phyloP scores from a whole-genome alignment of 148 eudicot species.

The Arctostaphylos glauca region DNA sequence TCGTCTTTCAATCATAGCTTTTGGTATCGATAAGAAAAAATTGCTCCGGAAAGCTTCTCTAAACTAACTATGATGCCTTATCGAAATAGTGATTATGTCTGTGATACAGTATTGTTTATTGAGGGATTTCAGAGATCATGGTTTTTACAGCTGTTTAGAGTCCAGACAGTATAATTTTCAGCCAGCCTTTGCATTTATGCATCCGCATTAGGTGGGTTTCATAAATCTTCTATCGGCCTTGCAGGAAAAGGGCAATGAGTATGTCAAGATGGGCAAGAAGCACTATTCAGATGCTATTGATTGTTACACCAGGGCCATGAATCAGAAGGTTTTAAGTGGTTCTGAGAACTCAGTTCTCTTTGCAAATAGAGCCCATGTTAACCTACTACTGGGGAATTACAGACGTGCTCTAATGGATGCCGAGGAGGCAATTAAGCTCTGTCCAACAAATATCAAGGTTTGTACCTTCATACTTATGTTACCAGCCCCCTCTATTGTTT shows the following conservation, averaged over 20 bases:
- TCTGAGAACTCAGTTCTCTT: conserved; percentile 64
- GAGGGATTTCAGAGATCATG: neutral
- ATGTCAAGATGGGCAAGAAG: conserved; percentile 86
- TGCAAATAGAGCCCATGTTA: conserved; percentile 93
- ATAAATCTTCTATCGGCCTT: conserved; percentile 9
- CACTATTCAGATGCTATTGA: conserved; percentile 76
- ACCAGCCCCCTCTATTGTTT: neutral
- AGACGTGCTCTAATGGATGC: conserved; percentile 89
- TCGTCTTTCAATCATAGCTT: neutral
- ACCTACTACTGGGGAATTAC: conserved; percentile 72
- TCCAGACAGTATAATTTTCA: neutral
- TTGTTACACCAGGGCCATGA: conserved; percentile 88
- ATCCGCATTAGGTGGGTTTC: neutral
- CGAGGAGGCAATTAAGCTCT: conserved; percentile 79
- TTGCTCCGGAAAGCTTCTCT: neutral
- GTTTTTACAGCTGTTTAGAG: neutral
- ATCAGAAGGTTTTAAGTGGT: conserved; percentile 70
- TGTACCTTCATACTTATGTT: neutral
- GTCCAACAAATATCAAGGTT: conserved; percentile 76
- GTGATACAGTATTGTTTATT: neutral
- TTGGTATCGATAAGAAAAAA: neutral
- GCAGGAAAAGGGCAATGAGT: conserved; percentile 86
- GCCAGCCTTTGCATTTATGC: neutral
- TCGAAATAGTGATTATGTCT: neutral
- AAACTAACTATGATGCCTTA: conserved; percentile 1